A percentile compares a stretch with the other conserved stretches of the same genome.
phyloP scores from a whole-genome alignment of 1,284 basidiomycete species.

The Xerocomus nothofagi region DNA sequence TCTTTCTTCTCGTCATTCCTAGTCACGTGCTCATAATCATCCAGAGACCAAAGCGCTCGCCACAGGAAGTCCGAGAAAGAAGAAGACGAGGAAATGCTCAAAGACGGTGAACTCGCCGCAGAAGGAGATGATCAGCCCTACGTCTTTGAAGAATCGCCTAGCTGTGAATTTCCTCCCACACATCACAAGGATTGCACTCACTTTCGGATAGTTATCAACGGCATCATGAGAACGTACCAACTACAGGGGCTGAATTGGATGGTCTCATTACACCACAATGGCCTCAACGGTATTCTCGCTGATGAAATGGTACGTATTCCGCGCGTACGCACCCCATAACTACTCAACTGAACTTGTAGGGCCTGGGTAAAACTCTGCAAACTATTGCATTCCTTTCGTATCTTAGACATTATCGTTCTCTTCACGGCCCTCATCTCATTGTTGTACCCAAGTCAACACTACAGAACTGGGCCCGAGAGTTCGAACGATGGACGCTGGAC shows the following conservation, averaged over 20 bases:
- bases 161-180: slow-evolving; percentile 57
- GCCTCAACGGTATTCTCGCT: slow-evolving; percentile 90
- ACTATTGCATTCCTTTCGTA: slow-evolving; percentile 98
- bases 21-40: slow-evolving; percentile 6
- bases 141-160: slow-evolving; percentile 90
- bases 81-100: slow-evolving; percentile 93
- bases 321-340: neutral
- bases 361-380: slow-evolving; percentile 97
- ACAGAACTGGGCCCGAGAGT: slow-evolving; percentile 96
- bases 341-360: slow-evolving; percentile 47
- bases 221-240: slow-evolving; percentile 93
- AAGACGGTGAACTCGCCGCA: slow-evolving; percentile 79
- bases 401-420: slow-evolving; percentile 82
- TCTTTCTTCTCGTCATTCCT: slow-evolving; percentile 13
- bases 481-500: slow-evolving; percentile 90
- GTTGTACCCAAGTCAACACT: slow-evolving; percentile 98
- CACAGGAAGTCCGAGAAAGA: slow-evolving; percentile 98
- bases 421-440: slow-evolving; percentile 85
- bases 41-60: slow-evolving; percentile 72
- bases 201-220: slow-evolving; percentile 71
- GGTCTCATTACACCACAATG: slow-evolving; percentile 90
- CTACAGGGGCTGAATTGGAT: slow-evolving; percentile 98
- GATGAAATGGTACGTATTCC: slow-evolving; percentile 81
- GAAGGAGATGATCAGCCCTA: slow-evolving; percentile 84
- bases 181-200: neutral